Evolutionary conservation across 2,329 filamentous ascomycete species (phyloP).

Genomic region (Diaporthe capsici): DNA sequence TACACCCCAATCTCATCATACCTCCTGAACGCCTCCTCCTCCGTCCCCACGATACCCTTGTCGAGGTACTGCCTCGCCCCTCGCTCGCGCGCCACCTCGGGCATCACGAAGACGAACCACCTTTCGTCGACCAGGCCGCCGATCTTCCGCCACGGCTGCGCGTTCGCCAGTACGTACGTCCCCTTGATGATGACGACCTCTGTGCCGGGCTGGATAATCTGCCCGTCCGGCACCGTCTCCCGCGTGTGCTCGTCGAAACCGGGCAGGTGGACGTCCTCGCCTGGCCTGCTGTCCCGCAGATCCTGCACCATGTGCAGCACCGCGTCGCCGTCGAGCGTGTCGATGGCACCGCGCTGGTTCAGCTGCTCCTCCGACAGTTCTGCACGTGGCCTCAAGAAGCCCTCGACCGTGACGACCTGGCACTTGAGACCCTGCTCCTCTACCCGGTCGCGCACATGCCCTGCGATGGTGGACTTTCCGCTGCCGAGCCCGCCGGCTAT

Average conservation of each 20-base stretch:
- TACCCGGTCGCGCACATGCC: conserved; percentile 15
- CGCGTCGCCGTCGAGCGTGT: conserved; percentile 24
- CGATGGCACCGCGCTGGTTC: conserved; percentile 1
- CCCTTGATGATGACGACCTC: conserved; percentile 31
- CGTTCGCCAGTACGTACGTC: conserved; percentile 11
- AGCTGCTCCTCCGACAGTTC: conserved; percentile 14
- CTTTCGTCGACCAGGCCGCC: conserved; percentile 4
- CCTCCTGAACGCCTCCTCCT: conserved; percentile 25
- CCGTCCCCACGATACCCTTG: conserved; percentile 10
- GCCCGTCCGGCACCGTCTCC: not conserved
- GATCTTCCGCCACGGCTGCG: conserved; percentile 22
- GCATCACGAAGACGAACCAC: conserved; percentile 24
- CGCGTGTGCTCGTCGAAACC: conserved; percentile 28
- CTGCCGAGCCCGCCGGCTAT: conserved; percentile 19
- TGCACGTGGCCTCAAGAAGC: not conserved
- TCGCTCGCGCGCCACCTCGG: conserved; percentile 17
- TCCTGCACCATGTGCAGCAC: conserved; percentile 27
- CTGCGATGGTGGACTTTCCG: conserved; percentile 23
- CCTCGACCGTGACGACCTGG: conserved; percentile 9
- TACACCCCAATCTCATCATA: conserved; percentile 18
- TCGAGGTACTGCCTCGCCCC: conserved; percentile 20
- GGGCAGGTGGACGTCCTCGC: conserved; percentile 4
- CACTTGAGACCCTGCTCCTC: conserved; percentile 18
- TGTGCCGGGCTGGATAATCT: not conserved
- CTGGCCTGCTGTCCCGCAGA: not conserved